These are phyloP conservation scores for Aspergillus bertholletiae DNA, from an alignment of 495 filamentous ascomycete species.

Conservation along the genomic window DNA sequence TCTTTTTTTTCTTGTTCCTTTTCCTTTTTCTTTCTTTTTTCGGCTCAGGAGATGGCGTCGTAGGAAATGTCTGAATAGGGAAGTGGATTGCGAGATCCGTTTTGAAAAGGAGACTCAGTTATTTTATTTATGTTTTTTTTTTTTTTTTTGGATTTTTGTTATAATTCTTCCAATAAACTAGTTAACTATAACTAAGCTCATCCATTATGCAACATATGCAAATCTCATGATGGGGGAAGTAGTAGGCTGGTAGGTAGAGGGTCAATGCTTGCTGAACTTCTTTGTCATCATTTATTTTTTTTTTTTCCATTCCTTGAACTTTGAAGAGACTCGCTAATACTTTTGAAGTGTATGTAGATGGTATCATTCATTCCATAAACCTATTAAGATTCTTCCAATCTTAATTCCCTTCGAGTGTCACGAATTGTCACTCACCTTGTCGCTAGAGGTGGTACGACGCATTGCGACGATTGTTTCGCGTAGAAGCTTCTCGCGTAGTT, in stretches of 20 bases:
- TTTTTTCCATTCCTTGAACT: neutral
- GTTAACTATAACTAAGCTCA: neutral
- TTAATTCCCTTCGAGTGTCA: conserved; percentile 4
- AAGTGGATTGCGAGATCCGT: neutral
- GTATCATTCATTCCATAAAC: neutral
- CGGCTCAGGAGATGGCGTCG: neutral
- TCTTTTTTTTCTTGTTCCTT: too few species aligned
- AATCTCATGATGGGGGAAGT: neutral
- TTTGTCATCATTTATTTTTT: neutral
- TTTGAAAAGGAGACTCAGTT: neutral
- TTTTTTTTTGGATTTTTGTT: neutral
- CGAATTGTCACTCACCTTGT: conserved; percentile 24
- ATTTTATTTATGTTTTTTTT: neutral
- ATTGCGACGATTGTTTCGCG: conserved; percentile 62
- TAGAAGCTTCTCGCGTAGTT: conserved; percentile 62
- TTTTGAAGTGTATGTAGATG: neutral
- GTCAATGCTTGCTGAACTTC: neutral
- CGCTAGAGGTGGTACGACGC: conserved; percentile 29
- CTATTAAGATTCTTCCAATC: neutral
- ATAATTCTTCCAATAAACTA: neutral
- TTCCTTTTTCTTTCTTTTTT: neutral
- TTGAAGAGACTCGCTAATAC: neutral
- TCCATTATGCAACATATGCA: neutral
- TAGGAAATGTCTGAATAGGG: neutral
- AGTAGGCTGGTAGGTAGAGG: neutral